A percentile compares a stretch with the other conserved stretches of the same genome.
Evolutionary conservation across 1,139 yeast genomes (phyloP).

Genomic region (Diutina scorzettiae): DNA sequence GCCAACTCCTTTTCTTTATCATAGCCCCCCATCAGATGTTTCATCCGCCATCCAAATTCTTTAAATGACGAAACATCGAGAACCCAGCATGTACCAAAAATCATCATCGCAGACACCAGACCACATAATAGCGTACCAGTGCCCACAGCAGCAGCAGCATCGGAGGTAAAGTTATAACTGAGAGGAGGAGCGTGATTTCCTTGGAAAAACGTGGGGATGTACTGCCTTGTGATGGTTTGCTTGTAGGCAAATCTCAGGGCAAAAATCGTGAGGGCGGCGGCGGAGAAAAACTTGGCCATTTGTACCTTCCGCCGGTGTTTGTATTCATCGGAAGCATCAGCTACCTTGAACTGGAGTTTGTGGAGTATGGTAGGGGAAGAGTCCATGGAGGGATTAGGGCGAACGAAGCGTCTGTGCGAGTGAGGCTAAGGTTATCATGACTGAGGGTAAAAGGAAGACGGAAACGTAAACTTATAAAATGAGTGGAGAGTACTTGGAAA

Average conservation of each 20-base stretch:
- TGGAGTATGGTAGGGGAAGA: not conserved
- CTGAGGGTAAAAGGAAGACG: too few relatives aligned
- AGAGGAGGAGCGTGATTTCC: constrained; percentile 79
- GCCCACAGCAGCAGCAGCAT: constrained; percentile 80
- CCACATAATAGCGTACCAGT: constrained; percentile 70
- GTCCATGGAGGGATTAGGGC: too few relatives aligned
- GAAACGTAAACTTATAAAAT: too few relatives aligned
- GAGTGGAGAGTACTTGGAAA: too few relatives aligned
- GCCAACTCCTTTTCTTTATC: constrained; percentile 37
- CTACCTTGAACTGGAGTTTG: constrained; percentile 20
- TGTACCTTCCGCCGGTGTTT: constrained; percentile 55
- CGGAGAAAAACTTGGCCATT: constrained; percentile 59
- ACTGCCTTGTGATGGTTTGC: constrained; percentile 63
- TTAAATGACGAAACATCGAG: constrained; percentile 54
- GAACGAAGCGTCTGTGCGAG: too few relatives aligned
- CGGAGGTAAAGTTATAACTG: constrained; percentile 63
- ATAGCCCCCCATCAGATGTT: constrained; percentile 56
- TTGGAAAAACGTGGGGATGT: constrained; percentile 68
- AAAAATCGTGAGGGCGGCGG: constrained; percentile 60
- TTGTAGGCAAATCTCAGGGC: constrained; percentile 67
- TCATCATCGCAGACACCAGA: constrained; percentile 58
- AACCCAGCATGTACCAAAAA: constrained; percentile 73
- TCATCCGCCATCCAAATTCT: constrained; percentile 68
- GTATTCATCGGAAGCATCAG: constrained; percentile 28
- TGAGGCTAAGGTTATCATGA: too few relatives aligned